A percentile compares a stretch with the other conserved stretches of the same genome.
phyloP scores from a whole-genome alignment of 2,329 filamentous ascomycete genomes.

The Aspergillus caelatus region DNA sequence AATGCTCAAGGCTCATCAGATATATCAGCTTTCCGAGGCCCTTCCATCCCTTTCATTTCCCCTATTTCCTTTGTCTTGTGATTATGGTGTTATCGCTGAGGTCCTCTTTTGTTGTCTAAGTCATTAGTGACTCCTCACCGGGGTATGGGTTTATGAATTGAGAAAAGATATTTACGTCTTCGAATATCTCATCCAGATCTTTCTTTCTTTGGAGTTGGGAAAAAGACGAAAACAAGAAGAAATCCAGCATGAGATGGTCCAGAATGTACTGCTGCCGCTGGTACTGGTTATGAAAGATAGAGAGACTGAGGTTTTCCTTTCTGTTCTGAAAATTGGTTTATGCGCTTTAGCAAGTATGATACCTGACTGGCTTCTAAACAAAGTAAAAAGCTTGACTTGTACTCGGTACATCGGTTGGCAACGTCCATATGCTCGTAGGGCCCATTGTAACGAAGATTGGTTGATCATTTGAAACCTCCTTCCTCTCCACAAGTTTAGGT shows the following conservation, averaged over 20 bases:
- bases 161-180: constrained; percentile 12
- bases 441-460: background rate
- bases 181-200: background rate
- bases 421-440: background rate
- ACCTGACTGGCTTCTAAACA: background rate
- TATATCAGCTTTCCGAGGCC: constrained; percentile 21
- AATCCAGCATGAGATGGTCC: background rate
- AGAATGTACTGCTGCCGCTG: background rate
- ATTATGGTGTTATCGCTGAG: constrained; percentile 20
- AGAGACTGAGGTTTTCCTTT: background rate
- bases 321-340: background rate
- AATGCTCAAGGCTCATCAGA: constrained; percentile 14
- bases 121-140: constrained; percentile 10
- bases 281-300: background rate
- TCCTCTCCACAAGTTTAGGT: too few relatives aligned
- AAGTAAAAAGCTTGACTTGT: background rate
- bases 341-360: background rate
- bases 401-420: background rate
- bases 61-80: constrained; percentile 12
- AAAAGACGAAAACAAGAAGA: background rate
- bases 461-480: background rate
- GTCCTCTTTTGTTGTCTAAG: constrained; percentile 10
- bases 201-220: background rate
- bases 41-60: constrained; percentile 21
- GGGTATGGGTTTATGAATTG: constrained; percentile 24